Evolutionary conservation across 176 grass and related monocot genomes (phyloP).

Genomic region (sorghum (Sorghum bicolor)): Sorghum_bicolor_NCBIv3 NC_012870.2:14285501-14286000

Average conservation of each 20-base stretch:
- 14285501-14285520: background rate
- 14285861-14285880: no score
- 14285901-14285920: no score
- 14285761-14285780: slow-evolving; percentile 8
- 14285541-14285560: slow-evolving; percentile 2
- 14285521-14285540: background rate
- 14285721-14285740: slow-evolving; percentile 44
- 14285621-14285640: background rate
- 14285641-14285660: background rate
- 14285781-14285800: no score
- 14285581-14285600: background rate
- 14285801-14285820: no score
- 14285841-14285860: no score
- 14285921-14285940: no score
- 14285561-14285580: background rate
- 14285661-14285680: background rate
- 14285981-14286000: no score
- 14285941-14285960: no score
- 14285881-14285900: no score
- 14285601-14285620: slow-evolving; percentile 6
- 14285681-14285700: background rate
- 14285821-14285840: no score
- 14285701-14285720: background rate
- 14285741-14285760: slow-evolving; percentile 7
- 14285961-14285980: no score